Percentiles rank a stretch among this genome's conserved stretches.
Conservation (phyloP, 768 basidiomycete genomes). For the Gelatoporia subvermispora region DNA sequence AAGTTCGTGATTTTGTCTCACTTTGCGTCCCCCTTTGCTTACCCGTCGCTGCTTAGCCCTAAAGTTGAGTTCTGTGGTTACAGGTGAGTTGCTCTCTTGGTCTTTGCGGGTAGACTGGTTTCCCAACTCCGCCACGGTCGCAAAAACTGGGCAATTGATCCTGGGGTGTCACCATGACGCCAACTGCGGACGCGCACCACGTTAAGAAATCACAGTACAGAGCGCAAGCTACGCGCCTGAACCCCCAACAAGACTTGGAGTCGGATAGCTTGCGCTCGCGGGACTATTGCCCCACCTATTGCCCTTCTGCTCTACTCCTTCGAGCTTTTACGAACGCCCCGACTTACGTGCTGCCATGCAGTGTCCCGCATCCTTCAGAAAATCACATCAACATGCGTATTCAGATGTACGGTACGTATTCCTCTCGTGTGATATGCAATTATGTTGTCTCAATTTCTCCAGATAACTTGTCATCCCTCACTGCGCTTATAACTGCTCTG, state of each 20-base stretch:
- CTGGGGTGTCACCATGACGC: too few species aligned
- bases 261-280: too few species aligned
- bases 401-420: constrained; percentile 92
- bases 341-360: too few species aligned
- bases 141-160: too few species aligned
- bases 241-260: too few species aligned
- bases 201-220: too few species aligned
- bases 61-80: constrained; percentile 99
- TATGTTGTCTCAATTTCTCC: not conserved
- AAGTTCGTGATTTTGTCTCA: constrained; percentile 55
- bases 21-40: constrained; percentile 1
- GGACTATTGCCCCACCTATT: too few species aligned
- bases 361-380: constrained; percentile 95
- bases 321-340: too few species aligned
- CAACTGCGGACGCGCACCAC: too few species aligned
- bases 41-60: constrained; percentile 47
- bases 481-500: constrained; percentile 73
- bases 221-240: too few species aligned
- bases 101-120: not conserved
- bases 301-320: too few species aligned
- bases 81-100: constrained; percentile 49
- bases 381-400: constrained; percentile 95
- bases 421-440: constrained; percentile 1
- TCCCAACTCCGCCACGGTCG: too few species aligned
- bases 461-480: constrained; percentile 87